Percentiles rank a stretch among this genome's conserved stretches.
These are phyloP conservation scores for Boletales sp. DNA, from an alignment of 768 basidiomycete species.

Conservation along the genomic window DNA sequence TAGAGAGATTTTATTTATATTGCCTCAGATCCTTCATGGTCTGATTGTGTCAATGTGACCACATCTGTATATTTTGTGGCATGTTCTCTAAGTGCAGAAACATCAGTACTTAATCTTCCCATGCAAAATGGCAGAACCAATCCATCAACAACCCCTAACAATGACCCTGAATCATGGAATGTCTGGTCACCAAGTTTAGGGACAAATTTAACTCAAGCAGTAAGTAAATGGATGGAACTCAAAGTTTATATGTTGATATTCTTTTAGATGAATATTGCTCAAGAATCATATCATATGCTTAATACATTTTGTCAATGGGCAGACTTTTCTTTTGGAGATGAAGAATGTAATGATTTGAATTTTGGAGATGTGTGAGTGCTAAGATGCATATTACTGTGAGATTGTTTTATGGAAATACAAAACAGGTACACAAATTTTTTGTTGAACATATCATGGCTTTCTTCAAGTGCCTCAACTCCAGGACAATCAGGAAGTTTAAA, in stretches of 20 bases:
- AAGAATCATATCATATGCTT: not conserved
- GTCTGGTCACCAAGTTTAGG: constrained; percentile 5
- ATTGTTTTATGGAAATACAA: not conserved
- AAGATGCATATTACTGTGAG: not conserved
- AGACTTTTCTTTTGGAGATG: not conserved
- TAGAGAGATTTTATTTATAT: not conserved
- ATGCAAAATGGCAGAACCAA: constrained; percentile 1
- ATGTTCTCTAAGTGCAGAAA: constrained; percentile 3
- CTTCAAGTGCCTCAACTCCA: not conserved
- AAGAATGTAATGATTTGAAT: not conserved
- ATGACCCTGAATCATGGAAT: not conserved
- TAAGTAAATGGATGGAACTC: no score
- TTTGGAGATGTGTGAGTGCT: constrained; percentile 1
- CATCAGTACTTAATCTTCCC: not conserved
- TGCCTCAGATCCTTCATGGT: not conserved
- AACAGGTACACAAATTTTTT: constrained; percentile 2
- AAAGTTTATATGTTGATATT: no score
- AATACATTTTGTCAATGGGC: not conserved
- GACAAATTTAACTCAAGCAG: not conserved
- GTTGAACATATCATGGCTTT: not conserved
- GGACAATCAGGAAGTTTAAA: not conserved
- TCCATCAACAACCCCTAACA: no score
- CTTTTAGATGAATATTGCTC: not conserved
- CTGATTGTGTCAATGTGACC: not conserved
- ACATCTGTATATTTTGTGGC: constrained; percentile 1